These are phyloP conservation scores for Linum usitatissimum DNA, from an alignment of 345 rosid species.

Conservation along the genomic window DNA sequence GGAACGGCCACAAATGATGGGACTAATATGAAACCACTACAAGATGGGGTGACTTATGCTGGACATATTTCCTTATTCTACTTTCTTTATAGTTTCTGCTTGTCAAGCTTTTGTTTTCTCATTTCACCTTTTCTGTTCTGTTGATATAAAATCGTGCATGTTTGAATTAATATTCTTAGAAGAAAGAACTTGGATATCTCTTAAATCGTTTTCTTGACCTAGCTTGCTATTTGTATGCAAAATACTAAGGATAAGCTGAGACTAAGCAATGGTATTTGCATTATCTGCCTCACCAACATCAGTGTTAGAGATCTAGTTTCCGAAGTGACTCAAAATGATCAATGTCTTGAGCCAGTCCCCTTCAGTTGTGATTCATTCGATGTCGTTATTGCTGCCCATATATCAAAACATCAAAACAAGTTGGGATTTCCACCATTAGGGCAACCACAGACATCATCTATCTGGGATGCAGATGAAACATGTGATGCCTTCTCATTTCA, in stretches of 20 bases:
- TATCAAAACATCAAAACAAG: slow-evolving; percentile 66
- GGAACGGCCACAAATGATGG: slow-evolving; percentile 21
- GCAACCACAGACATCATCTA: slow-evolving; percentile 44
- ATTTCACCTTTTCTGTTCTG: not conserved
- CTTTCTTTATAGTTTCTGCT: too few relatives aligned
- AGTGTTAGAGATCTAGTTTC: slow-evolving; percentile 84
- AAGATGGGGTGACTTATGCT: slow-evolving; percentile 29
- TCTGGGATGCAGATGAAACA: slow-evolving; percentile 98
- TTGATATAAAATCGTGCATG: not conserved
- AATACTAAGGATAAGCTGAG: slow-evolving; percentile 33
- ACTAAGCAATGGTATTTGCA: slow-evolving; percentile 24
- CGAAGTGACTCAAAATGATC: slow-evolving; percentile 43
- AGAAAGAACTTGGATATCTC: not conserved
- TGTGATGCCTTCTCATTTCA: slow-evolving; percentile 91
- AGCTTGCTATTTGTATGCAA: slow-evolving; percentile 5
- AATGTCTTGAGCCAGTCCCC: slow-evolving; percentile 45
- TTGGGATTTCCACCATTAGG: slow-evolving; percentile 27
- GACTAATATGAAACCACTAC: slow-evolving; percentile 20
- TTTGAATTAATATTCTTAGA: not conserved
- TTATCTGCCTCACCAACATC: slow-evolving; percentile 68
- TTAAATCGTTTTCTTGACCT: slow-evolving; percentile 8
- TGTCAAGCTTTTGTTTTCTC: too few relatives aligned
- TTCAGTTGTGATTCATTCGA: slow-evolving; percentile 94
- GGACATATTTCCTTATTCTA: not conserved
- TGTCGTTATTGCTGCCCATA: slow-evolving; percentile 96